phyloP scores from a whole-genome alignment of 768 basidiomycete species.

The Phanerodontia chrysosporium region DNA sequence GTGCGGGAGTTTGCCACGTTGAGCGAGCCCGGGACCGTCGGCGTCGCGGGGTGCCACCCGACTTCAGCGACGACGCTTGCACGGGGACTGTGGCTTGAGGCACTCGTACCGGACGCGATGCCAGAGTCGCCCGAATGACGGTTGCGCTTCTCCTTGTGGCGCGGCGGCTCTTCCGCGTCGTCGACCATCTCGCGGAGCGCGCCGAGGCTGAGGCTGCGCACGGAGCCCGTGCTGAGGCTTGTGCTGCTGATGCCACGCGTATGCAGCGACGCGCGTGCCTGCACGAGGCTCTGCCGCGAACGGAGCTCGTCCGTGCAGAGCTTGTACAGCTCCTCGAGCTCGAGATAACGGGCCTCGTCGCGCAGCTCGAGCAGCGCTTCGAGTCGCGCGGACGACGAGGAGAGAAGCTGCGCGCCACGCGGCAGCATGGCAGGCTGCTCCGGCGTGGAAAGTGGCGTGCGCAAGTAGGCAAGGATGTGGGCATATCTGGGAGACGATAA shows the following conservation, averaged over 20 bases:
- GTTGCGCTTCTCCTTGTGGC: background rate
- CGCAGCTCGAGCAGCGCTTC: slow-evolving; percentile 71
- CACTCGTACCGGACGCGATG: slow-evolving; percentile 9
- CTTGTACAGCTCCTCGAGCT: slow-evolving; percentile 56
- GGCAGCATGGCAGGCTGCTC: slow-evolving; percentile 47
- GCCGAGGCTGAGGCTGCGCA: slow-evolving; percentile 46
- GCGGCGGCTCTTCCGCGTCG: slow-evolving; percentile 26
- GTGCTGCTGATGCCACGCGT: slow-evolving; percentile 47
- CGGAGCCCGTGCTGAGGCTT: slow-evolving; percentile 49
- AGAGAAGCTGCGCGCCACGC: slow-evolving; percentile 48
- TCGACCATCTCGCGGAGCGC: slow-evolving; percentile 52
- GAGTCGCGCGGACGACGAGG: slow-evolving; percentile 43
- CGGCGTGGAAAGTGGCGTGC: slow-evolving; percentile 4
- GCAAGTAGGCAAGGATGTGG: slow-evolving; percentile 3
- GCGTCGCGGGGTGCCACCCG: slow-evolving; percentile 7
- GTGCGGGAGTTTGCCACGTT: background rate
- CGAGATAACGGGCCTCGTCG: slow-evolving; percentile 77
- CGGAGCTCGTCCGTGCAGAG: slow-evolving; percentile 69
- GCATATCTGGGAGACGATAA: background rate
- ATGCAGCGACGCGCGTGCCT: slow-evolving; percentile 25
- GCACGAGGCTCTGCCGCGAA: slow-evolving; percentile 27
- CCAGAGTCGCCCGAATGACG: slow-evolving; percentile 21
- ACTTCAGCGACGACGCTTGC: slow-evolving; percentile 14
- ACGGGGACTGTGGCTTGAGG: slow-evolving; percentile 13
- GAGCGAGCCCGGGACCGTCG: slow-evolving; percentile 1